Percentiles rank a stretch among this genome's conserved stretches.
Evolutionary conservation across 2,329 filamentous ascomycete species (phyloP).

Genomic region (Aschersonia sp.): DNA sequence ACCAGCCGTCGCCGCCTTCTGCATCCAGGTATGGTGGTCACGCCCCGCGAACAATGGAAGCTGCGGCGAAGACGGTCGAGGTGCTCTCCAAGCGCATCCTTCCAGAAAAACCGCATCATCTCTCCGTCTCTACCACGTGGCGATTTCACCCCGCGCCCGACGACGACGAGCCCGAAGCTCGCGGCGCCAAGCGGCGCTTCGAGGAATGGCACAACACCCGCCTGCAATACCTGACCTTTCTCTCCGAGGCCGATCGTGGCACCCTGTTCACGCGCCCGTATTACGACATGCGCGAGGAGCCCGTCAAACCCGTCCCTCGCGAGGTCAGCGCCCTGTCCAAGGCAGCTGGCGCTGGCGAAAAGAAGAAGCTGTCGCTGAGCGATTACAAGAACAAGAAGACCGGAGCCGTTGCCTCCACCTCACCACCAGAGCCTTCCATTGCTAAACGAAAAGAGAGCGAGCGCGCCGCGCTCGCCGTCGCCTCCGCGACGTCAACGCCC

Average conservation of each 20-base stretch:
- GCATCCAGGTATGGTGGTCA: conserved; percentile 19
- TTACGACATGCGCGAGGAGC: conserved; percentile 42
- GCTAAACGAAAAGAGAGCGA: conserved; percentile 17
- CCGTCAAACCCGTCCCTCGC: conserved; percentile 22
- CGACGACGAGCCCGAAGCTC: conserved; percentile 13
- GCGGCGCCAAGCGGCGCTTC: conserved; percentile 13
- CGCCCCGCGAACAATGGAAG: conserved; percentile 37
- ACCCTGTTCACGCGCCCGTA: conserved; percentile 40
- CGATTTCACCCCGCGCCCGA: conserved; percentile 30
- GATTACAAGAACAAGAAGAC: conserved; percentile 44
- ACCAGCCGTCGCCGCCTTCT: conserved; percentile 5
- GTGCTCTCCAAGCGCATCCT: conserved; percentile 36
- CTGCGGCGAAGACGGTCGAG: conserved; percentile 41
- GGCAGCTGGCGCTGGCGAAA: conserved; percentile 22
- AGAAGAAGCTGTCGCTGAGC: conserved; percentile 41
- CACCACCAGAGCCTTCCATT: conserved; percentile 19
- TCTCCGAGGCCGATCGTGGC: conserved; percentile 43
- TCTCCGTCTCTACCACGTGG: conserved; percentile 32
- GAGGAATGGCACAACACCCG: conserved; percentile 35
- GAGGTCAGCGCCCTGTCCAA: conserved; percentile 24
- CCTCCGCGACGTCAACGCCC: conserved; percentile 6
- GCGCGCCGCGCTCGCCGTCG: conserved; percentile 10
- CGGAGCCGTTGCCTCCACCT: conserved; percentile 15
- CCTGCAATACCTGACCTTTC: conserved; percentile 42
- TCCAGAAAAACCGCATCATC: conserved; percentile 36